phyloP scores from a whole-genome alignment of 257 asterid genomes.

The Cinchona pubescens region DNA sequence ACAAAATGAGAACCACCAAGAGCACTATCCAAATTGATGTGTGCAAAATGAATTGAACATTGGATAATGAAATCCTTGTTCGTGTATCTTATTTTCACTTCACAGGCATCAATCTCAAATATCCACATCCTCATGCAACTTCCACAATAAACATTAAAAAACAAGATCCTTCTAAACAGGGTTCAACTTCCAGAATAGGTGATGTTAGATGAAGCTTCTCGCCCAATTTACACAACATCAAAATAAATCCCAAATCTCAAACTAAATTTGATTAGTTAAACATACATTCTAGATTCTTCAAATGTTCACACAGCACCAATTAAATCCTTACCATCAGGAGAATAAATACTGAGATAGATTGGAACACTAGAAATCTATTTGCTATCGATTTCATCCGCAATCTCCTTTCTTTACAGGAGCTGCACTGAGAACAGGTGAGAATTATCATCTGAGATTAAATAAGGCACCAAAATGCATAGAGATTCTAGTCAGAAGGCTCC shows the following conservation, averaged over 20 bases:
- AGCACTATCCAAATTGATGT: background rate
- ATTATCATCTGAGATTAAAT: conserved; percentile 12
- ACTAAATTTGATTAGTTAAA: background rate
- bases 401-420: conserved; percentile 95
- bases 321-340: conserved; percentile 64
- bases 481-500: background rate
- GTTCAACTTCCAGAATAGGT: no score
- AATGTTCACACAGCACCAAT: background rate
- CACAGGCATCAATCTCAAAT: background rate
- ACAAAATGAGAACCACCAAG: background rate
- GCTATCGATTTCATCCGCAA: conserved; percentile 91
- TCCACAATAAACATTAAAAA: background rate
- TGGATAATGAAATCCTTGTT: background rate
- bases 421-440: conserved; percentile 32
- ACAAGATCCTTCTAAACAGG: background rate
- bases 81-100: background rate
- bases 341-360: conserved; percentile 87
- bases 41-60: background rate
- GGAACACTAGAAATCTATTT: conserved; percentile 88
- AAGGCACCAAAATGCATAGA: background rate
- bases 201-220: no score
- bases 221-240: background rate
- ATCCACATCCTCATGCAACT: background rate
- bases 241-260: background rate
- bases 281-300: background rate